Conservation (phyloP, 129 eudicot species). For the Flaveria brownii region DNA sequence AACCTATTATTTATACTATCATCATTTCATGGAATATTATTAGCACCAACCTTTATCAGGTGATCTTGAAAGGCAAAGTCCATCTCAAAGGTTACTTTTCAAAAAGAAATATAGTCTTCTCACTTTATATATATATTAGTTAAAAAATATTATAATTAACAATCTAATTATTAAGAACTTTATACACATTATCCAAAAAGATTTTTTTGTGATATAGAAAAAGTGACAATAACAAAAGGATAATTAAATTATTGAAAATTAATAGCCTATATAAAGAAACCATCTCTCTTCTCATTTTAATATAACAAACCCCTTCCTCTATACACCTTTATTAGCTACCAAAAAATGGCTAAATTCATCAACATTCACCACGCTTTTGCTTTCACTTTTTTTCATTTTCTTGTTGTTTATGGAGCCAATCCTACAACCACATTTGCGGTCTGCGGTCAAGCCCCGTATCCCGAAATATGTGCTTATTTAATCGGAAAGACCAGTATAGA, state of each 20-base stretch:
- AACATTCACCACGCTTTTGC: conserved; percentile 16
- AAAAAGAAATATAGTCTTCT: conserved; percentile 15
- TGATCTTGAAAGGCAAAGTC: too few species aligned
- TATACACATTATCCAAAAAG: conserved; percentile 5
- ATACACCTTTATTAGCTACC: conserved; percentile 22
- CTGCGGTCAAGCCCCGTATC: conserved; percentile 60
- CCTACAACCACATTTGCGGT: conserved; percentile 33
- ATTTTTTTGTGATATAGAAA: neutral
- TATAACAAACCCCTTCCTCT: conserved; percentile 12
- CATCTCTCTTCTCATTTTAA: conserved; percentile 17
- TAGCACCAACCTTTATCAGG: too few species aligned
- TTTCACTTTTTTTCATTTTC: conserved; percentile 15
- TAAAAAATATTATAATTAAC: neutral
- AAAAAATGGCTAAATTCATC: conserved; percentile 40
- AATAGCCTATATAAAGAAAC: conserved; percentile 41
- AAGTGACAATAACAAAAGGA: neutral
- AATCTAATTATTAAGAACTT: neutral
- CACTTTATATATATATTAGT: conserved; percentile 4
- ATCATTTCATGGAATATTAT: too few species aligned
- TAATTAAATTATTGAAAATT: conserved; percentile 16
- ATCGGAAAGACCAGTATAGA: conserved; percentile 28
- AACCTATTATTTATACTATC: too few species aligned
- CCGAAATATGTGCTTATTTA: conserved; percentile 57
- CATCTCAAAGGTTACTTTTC: too few species aligned
- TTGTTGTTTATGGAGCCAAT: conserved; percentile 40